These are phyloP conservation scores for Argentina anserina DNA, from an alignment of 306 rosid species.

Conservation along the genomic window DNA sequence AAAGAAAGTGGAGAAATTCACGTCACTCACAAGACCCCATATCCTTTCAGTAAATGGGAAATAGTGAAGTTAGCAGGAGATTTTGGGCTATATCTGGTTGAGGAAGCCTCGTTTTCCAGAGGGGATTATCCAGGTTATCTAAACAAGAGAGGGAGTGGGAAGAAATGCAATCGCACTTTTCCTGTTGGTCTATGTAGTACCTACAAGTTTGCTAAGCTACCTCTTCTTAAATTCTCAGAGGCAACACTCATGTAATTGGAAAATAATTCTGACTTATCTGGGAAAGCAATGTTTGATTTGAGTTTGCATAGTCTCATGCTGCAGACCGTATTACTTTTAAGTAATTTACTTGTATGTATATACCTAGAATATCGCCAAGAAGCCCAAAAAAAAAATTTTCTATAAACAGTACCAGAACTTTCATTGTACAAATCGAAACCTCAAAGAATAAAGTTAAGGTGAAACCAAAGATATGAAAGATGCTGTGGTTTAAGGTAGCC, in stretches of 20 bases:
- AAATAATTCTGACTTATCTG: neutral
- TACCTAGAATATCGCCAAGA: neutral
- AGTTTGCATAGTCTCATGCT: neutral
- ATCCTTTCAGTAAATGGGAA: slow-evolving; percentile 31
- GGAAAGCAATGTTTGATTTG: neutral
- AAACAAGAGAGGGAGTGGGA: slow-evolving; percentile 31
- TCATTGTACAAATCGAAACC: neutral
- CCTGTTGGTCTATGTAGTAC: slow-evolving; percentile 26
- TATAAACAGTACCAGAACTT: neutral
- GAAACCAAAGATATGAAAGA: neutral
- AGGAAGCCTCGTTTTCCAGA: slow-evolving; percentile 3
- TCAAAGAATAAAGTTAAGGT: neutral
- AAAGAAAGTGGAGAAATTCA: slow-evolving; percentile 29
- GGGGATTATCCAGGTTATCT: slow-evolving; percentile 21
- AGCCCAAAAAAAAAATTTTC: neutral
- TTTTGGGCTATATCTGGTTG: neutral
- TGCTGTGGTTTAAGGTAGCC: neutral
- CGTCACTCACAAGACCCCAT: slow-evolving; percentile 30
- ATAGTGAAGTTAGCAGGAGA: slow-evolving; percentile 16
- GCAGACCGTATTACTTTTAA: no score
- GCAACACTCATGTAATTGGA: neutral
- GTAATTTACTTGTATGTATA: no score
- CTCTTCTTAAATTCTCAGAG: neutral
- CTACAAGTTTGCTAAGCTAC: slow-evolving; percentile 21
- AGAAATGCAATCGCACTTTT: neutral